Percentiles rank a stretch among this genome's conserved stretches.
Conservation (phyloP, 768 basidiomycete genomes). For the Russula sp. region DNA sequence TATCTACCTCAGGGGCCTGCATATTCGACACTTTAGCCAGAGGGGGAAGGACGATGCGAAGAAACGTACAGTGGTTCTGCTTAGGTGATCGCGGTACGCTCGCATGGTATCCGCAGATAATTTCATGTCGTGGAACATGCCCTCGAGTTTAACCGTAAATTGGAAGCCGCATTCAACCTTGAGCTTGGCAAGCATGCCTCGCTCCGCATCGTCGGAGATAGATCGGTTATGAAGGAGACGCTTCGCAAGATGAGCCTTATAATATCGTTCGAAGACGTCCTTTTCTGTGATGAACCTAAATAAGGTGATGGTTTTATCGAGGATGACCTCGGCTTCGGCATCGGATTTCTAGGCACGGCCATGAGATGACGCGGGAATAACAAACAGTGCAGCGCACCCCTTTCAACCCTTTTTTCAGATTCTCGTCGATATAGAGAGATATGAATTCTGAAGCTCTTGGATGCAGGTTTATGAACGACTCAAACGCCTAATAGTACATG, state of each 20-base stretch:
- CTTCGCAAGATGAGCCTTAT: slow-evolving; percentile 92
- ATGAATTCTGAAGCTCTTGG: slow-evolving; percentile 88
- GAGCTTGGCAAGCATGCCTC: slow-evolving; percentile 93
- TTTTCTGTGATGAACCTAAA: slow-evolving; percentile 94
- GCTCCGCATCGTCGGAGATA: slow-evolving; percentile 95
- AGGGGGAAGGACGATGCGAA: background rate
- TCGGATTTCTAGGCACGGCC: slow-evolving; percentile 77
- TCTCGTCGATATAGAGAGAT: slow-evolving; percentile 94
- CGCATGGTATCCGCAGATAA: slow-evolving; percentile 76
- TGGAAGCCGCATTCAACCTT: slow-evolving; percentile 95
- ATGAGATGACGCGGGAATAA: slow-evolving; percentile 1
- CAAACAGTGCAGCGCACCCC: slow-evolving; percentile 50
- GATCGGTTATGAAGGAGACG: slow-evolving; percentile 82
- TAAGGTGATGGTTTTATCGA: slow-evolving; percentile 94
- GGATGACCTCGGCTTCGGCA: slow-evolving; percentile 74
- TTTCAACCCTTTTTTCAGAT: slow-evolving; percentile 90
- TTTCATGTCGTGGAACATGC: slow-evolving; percentile 98
- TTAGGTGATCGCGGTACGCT: slow-evolving; percentile 58
- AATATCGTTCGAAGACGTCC: slow-evolving; percentile 96
- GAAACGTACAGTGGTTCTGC: slow-evolving; percentile 51
- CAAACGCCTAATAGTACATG: slow-evolving; percentile 62
- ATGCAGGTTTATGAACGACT: slow-evolving; percentile 84
- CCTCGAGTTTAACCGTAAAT: slow-evolving; percentile 96
- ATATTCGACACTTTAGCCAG: slow-evolving; percentile 11
- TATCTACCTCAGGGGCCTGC: slow-evolving; percentile 68